These are phyloP conservation scores for Myriosclerotinia duriaeana DNA, from an alignment of 2,329 filamentous ascomycete genomes.

Conservation along the genomic window DNA sequence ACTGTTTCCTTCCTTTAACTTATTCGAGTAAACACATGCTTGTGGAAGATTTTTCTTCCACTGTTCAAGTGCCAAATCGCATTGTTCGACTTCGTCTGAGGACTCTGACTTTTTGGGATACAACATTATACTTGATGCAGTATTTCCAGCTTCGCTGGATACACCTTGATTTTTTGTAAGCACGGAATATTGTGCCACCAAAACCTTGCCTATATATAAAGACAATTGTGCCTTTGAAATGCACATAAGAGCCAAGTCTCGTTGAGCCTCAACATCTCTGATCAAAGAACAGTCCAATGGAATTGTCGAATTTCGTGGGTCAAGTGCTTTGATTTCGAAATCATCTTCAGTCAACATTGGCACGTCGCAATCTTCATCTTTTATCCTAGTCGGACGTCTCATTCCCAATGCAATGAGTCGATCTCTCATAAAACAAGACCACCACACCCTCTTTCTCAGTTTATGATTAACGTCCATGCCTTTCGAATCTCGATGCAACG, in stretches of 20 bases:
- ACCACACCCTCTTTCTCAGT: slow-evolving; percentile 95
- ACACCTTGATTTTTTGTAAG: slow-evolving; percentile 79
- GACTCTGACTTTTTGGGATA: slow-evolving; percentile 85
- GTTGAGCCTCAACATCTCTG: slow-evolving; percentile 70
- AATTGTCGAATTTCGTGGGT: slow-evolving; percentile 67
- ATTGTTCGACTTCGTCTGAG: slow-evolving; percentile 72
- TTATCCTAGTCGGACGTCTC: slow-evolving; percentile 87
- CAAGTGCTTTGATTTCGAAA: slow-evolving; percentile 72
- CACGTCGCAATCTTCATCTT: slow-evolving; percentile 90
- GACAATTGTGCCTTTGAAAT: slow-evolving; percentile 89
- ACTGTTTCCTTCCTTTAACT: slow-evolving; percentile 57
- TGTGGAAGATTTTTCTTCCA: slow-evolving; percentile 74
- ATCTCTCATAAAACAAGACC: slow-evolving; percentile 95
- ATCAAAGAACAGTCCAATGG: slow-evolving; percentile 68
- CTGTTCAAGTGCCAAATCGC: slow-evolving; percentile 73
- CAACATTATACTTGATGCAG: slow-evolving; percentile 76
- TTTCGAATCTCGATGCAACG: slow-evolving; percentile 81
- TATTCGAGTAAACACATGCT: slow-evolving; percentile 66
- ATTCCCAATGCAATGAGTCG: slow-evolving; percentile 89
- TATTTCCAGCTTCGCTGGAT: slow-evolving; percentile 71
- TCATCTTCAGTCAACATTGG: slow-evolving; percentile 83
- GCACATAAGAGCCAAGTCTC: slow-evolving; percentile 80
- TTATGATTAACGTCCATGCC: slow-evolving; percentile 76
- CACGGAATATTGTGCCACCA: slow-evolving; percentile 89
- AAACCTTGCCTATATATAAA: slow-evolving; percentile 82